Conservation (phyloP, 306 rosid genomes). For the Ormosia semicastrata region DNA sequence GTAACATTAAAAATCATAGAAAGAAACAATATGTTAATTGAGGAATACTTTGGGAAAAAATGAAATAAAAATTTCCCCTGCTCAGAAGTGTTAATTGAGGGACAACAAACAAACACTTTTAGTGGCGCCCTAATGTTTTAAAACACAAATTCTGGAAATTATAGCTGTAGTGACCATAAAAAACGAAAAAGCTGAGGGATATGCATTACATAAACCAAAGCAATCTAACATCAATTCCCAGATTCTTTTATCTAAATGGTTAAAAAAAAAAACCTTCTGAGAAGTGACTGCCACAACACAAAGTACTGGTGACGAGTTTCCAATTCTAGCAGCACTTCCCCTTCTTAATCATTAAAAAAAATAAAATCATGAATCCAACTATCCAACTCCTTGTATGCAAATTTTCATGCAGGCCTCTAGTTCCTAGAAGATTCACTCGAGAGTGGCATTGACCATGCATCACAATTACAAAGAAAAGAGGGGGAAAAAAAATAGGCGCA, state of each 20-base stretch:
- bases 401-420: no score
- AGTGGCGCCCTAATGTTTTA: neutral
- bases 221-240: conserved; percentile 8
- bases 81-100: no score
- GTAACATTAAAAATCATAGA: neutral
- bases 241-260: neutral
- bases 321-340: neutral
- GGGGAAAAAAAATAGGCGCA: no score
- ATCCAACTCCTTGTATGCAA: no score
- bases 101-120: no score
- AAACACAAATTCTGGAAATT: neutral
- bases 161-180: neutral
- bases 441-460: neutral
- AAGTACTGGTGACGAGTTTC: neutral
- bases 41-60: neutral
- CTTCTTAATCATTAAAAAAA: no score
- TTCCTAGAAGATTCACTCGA: neutral
- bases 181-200: neutral
- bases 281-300: neutral
- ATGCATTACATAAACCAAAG: neutral
- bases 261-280: neutral
- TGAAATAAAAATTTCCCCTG: neutral
- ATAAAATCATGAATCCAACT: no score
- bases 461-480: neutral
- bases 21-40: neutral